phyloP scores from a whole-genome alignment of 176 grass and related monocot genomes.

The Musa acuminata region DNA sequence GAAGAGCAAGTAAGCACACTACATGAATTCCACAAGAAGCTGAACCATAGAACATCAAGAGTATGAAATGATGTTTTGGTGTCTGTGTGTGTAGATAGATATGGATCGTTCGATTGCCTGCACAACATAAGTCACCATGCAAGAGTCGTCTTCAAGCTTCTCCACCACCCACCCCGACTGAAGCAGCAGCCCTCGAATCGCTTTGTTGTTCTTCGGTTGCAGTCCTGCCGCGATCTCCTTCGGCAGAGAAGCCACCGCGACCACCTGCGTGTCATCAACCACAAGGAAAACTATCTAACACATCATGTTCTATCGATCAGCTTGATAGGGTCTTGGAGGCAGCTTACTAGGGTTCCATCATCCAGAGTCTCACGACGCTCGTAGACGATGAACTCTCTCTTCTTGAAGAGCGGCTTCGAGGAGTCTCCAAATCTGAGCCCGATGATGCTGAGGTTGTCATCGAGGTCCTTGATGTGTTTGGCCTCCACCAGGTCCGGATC shows the following conservation, averaged over 20 bases:
- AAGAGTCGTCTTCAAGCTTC: constrained; percentile 56
- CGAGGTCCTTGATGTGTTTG: constrained; percentile 60
- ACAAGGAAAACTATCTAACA: too few relatives aligned
- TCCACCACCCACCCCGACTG: constrained; percentile 99
- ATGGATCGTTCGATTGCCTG: constrained; percentile 15
- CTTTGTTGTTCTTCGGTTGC: constrained; percentile 47
- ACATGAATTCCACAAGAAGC: too few relatives aligned
- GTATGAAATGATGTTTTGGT: too few relatives aligned
- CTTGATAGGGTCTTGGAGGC: not conserved
- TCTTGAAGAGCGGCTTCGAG: constrained; percentile 54
- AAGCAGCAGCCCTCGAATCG: constrained; percentile 51
- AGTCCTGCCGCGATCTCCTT: constrained; percentile 91
- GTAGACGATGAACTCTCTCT: constrained; percentile 79
- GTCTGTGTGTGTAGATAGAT: not conserved
- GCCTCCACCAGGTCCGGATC: constrained; percentile 74
- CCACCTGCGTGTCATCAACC: constrained; percentile 27
- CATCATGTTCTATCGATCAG: too few relatives aligned
- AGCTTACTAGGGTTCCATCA: constrained; percentile 69
- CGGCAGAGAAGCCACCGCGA: constrained; percentile 83
- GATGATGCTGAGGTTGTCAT: constrained; percentile 82
- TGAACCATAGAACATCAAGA: too few relatives aligned
- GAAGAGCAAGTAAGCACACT: too few relatives aligned
- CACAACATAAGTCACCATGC: constrained; percentile 82
- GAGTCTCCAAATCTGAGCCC: constrained; percentile 75
- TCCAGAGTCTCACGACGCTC: constrained; percentile 95